Percentiles rank a stretch among this genome's conserved stretches.
These are phyloP conservation scores for Dichotomocladium elegans DNA, from an alignment of 371 early-diverging fungal genomes.

Conservation along the genomic window DNA sequence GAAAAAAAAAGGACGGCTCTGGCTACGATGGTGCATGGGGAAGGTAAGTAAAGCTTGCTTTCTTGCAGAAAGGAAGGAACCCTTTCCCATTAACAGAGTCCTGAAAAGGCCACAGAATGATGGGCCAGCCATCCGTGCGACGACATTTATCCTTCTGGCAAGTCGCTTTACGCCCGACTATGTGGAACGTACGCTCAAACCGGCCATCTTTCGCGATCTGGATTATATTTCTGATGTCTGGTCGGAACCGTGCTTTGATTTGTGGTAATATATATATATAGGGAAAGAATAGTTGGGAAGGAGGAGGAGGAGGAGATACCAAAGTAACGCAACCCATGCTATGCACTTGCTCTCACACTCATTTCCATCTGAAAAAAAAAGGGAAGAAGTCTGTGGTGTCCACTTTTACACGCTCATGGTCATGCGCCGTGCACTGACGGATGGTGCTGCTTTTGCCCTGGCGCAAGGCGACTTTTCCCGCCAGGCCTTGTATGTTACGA, in stretches of 20 bases:
- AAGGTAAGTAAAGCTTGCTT: conserved; percentile 17
- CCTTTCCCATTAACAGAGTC: background rate
- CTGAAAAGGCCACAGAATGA: conserved; percentile 70
- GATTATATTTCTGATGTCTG: conserved; percentile 55
- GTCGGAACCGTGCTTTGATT: conserved; percentile 43
- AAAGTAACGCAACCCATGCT: background rate
- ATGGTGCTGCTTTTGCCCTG: conserved; percentile 17
- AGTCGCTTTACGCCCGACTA: conserved; percentile 17
- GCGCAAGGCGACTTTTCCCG: conserved; percentile 1
- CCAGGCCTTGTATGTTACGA: conserved; percentile 1
- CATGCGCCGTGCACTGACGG: conserved; percentile 50
- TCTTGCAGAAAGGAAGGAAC: background rate
- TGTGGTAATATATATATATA: conserved; percentile 44
- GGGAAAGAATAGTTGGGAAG: background rate
- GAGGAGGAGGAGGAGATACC: background rate
- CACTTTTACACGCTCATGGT: conserved; percentile 74
- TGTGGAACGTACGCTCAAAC: conserved; percentile 9
- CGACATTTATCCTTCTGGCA: conserved; percentile 47
- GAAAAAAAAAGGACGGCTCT: conserved; percentile 54
- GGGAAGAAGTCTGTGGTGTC: conserved; percentile 57
- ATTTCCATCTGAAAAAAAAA: conserved; percentile 15
- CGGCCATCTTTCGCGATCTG: conserved; percentile 44
- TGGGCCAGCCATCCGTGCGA: conserved; percentile 75
- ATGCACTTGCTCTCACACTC: background rate
- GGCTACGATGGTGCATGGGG: conserved; percentile 60